phyloP scores from a whole-genome alignment of 2,329 filamentous ascomycete species.

The Herpotrichia juniperi region DNA sequence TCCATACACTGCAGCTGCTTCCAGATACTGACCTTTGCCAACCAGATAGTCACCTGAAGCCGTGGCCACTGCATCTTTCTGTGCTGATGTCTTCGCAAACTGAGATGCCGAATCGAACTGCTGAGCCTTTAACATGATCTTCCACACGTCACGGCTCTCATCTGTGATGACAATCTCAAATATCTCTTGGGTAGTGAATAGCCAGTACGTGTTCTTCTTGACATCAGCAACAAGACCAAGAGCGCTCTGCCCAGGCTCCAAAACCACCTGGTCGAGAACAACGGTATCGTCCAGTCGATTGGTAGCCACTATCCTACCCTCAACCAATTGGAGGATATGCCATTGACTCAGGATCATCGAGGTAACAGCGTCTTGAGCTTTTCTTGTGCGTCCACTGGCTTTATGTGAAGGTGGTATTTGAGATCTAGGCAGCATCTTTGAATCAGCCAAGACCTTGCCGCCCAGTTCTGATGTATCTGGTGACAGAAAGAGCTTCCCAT shows the following conservation, averaged over 20 bases:
- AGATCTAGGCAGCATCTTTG: conserved; percentile 76
- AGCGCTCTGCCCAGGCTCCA: conserved; percentile 78
- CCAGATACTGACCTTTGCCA: conserved; percentile 77
- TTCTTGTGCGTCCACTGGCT: conserved; percentile 66
- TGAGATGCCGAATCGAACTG: conserved; percentile 88
- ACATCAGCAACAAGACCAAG: conserved; percentile 88
- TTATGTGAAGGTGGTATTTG: conserved; percentile 74
- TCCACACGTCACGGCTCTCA: conserved; percentile 93
- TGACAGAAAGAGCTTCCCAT: conserved; percentile 75
- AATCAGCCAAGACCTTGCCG: conserved; percentile 75
- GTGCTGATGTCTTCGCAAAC: conserved; percentile 78
- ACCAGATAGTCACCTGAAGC: conserved; percentile 90
- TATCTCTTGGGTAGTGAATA: conserved; percentile 89
- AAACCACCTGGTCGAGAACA: conserved; percentile 85
- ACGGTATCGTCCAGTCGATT: conserved; percentile 86
- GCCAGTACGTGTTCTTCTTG: conserved; percentile 97
- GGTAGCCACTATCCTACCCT: conserved; percentile 80
- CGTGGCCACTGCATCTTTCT: conserved; percentile 90
- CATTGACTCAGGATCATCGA: conserved; percentile 89
- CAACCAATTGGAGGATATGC: conserved; percentile 85
- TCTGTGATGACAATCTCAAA: conserved; percentile 92
- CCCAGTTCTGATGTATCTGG: conserved; percentile 70
- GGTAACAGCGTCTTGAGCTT: conserved; percentile 74
- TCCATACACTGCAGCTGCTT: conserved; percentile 89
- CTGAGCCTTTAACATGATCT: conserved; percentile 84